Evolutionary conservation across 345 rosid genomes (phyloP), one percentile per base, ranked within the genome.

Genomic region (Eutrema japonicum): DNA sequence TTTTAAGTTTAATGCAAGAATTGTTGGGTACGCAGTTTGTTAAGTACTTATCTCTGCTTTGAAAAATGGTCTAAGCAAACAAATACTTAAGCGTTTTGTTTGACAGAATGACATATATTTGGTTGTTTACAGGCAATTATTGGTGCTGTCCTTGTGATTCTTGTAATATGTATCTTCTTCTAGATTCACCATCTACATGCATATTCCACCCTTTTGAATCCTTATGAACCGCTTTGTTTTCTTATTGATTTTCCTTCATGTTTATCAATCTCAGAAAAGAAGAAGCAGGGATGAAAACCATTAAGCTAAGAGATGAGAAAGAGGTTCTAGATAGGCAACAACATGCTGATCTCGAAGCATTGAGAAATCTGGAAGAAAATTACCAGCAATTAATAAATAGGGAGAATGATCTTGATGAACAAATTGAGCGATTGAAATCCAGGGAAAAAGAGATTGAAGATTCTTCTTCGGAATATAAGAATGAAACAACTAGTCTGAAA

Each of bases 301-400:
- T 87, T 4, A 87, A 85, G 85, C 85, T 92, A 50, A 87, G 93
- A 81, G 97, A 92, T 81, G 96, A 95, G 78, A 88, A 95, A 68
- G 99, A 95, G 87, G 96, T 92, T 71, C 78, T 92, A 59, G 96
- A 92, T 51, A 88, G 96, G 88, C 96, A 95, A 58, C 97, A 88
- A 14, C 92, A 87, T 81, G 85, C 96, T 74, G 92, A 92, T 81
- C 85, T 84, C 50, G 99, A 95, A 86, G 96, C 89, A 53, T 83
- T 79, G 68, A 90, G 88, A 82, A 95, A 92, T 85, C 83, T 89
- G 79, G 98, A 90, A 84, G 99, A 90, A 90, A 95, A 92, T 79
- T 82, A 87, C 67, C 99, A 88, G 78, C 96, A 92, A 73, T 67
- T 95, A 82, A 88, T 77, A 69, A 88, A 86, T 75, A 81, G 99